These are phyloP conservation scores for Plectosphaerella plurivora DNA, from an alignment of 2,329 filamentous ascomycete genomes.

Conservation along the genomic window DNA sequence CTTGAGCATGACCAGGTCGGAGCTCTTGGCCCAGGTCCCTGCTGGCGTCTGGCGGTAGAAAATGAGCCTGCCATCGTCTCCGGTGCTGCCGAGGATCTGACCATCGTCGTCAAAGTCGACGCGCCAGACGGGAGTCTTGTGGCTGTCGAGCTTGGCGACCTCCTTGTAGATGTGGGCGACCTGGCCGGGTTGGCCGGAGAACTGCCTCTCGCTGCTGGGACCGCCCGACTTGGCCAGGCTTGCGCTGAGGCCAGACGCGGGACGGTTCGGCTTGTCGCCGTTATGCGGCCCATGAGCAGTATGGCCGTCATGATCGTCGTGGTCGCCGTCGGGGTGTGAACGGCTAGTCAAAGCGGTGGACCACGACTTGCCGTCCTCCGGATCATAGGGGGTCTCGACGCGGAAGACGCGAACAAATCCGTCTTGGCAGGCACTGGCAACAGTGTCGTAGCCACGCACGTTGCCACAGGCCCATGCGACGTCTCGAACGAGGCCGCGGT, in stretches of 20 bases:
- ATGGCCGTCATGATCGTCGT: constrained; percentile 9
- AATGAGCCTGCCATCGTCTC: constrained; percentile 66
- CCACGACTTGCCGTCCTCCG: constrained; percentile 46
- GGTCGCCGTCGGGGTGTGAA: constrained; percentile 3
- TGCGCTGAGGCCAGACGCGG: constrained; percentile 45
- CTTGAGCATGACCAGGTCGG: constrained; percentile 55
- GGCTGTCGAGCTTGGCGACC: constrained; percentile 61
- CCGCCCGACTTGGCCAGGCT: constrained; percentile 48
- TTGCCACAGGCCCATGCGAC: constrained; percentile 91
- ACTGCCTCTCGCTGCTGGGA: constrained; percentile 41
- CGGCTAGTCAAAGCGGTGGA: constrained; percentile 36
- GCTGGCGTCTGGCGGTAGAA: constrained; percentile 58
- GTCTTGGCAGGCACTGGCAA: constrained; percentile 91
- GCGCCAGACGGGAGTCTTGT: constrained; percentile 70
- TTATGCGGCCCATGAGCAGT: not conserved
- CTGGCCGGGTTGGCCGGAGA: constrained; percentile 58
- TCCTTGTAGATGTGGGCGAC: constrained; percentile 60
- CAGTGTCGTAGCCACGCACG: constrained; percentile 81
- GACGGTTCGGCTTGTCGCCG: constrained; percentile 17
- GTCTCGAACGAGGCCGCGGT: constrained; percentile 76
- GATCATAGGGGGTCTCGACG: constrained; percentile 55
- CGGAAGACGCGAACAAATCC: constrained; percentile 87
- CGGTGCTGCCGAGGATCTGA: constrained; percentile 69
- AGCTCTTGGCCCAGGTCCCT: constrained; percentile 55
- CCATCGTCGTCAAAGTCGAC: constrained; percentile 68